Conservation (phyloP, 2,329 filamentous ascomycete species). For the Raffaelea deltoideospora region DNA sequence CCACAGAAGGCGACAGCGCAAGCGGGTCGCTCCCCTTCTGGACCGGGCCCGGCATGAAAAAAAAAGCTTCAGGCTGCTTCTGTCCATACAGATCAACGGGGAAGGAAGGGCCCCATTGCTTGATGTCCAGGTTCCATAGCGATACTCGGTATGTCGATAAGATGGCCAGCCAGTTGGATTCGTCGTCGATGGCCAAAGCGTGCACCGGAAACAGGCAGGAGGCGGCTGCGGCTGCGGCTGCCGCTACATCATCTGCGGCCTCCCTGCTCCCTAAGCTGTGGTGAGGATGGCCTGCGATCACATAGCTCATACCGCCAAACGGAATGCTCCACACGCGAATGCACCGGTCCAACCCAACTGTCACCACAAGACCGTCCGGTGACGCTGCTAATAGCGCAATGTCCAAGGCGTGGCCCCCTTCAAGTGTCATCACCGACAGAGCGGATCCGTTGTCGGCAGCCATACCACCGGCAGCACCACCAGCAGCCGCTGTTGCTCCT, state of each 20-base stretch:
- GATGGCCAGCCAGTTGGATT: constrained; percentile 50
- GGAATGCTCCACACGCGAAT: constrained; percentile 52
- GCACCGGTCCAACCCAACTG: constrained; percentile 53
- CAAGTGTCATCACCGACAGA: constrained; percentile 45
- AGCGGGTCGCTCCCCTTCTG: too few species aligned
- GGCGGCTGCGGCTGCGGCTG: constrained; percentile 2
- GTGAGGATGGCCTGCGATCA: constrained; percentile 23
- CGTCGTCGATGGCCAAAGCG: constrained; percentile 48
- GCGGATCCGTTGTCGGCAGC: constrained; percentile 22
- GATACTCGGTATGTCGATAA: constrained; percentile 42
- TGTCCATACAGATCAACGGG: constrained; percentile 41
- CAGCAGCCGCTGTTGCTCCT: too few species aligned
- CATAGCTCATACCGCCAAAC: constrained; percentile 23
- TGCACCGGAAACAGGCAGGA: constrained; percentile 39
- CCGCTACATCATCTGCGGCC: neutral
- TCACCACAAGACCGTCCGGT: constrained; percentile 48
- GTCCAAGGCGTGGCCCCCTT: constrained; percentile 52
- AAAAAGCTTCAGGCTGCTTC: constrained; percentile 45
- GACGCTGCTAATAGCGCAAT: constrained; percentile 50
- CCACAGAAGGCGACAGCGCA: constrained; percentile 28
- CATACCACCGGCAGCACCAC: too few species aligned
- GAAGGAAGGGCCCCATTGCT: constrained; percentile 39
- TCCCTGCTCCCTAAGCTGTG: too few species aligned
- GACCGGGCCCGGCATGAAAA: constrained; percentile 35
- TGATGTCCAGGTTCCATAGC: constrained; percentile 47